Evolutionary conservation across 305 asterid genomes (phyloP), one percentile per base, ranked within the genome.

Genomic region (Fraxinus greggii): DNA sequence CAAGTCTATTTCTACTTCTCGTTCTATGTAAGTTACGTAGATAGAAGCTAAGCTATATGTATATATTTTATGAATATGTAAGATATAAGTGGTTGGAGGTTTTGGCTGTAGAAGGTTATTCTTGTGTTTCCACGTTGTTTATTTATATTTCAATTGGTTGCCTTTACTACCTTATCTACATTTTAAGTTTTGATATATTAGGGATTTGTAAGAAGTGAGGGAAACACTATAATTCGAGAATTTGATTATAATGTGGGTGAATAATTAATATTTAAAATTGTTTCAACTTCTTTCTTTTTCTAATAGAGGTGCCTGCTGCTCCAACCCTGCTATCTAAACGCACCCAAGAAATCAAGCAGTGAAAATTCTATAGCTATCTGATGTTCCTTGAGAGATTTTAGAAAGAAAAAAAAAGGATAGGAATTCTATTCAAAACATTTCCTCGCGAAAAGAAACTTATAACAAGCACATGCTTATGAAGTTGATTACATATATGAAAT

Each of bases 1-100:
- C 21, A 77, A 77, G 65, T 77, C 69, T 54, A 28, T 77, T 15
- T 12, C 72, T 7, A 28, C 80, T 77, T 54, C 80, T 48, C 80
- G 80, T 48, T 51, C 80, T 6, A 17, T 54, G 80, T 77, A 77
- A 56, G 69, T 15, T 12, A n/a, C 29, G 42, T 6, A 15, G 7
- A 31, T 28, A 56, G 28, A 24, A 26, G 59, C 10, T 0, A 5
- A 23, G 19, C 28, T 28, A 5, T 21, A 13, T 5, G 32, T 8
- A 42, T 42, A 19, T 40, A 19, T 23, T 0, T 51, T 10, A 24
- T 19, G 42, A 5, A 40, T 45, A 48, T 3, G 67, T 21, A 7
- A 23, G 78, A 38, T 75, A 42, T 9, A 63, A 3, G n/a, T 9
- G 72, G 72, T 63, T 24, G 72, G 10, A 63, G 72, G 33, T 63